Evolutionary conservation across 2,329 filamentous ascomycete species (phyloP).

Genomic region (Penicillium sp.): DNA sequence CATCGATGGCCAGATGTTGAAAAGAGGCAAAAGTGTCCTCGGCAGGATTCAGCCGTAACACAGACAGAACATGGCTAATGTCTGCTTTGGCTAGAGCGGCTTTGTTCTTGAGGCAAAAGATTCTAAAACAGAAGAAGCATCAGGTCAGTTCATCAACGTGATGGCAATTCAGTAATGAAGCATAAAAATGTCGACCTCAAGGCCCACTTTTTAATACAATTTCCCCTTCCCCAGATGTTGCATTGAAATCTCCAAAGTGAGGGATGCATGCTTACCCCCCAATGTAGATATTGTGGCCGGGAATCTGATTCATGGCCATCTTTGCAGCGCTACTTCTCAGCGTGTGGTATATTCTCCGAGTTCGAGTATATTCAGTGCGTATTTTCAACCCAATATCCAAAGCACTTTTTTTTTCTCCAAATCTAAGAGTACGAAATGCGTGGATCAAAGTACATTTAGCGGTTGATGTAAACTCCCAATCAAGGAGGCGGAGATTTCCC

Average conservation of each 20-base stretch:
- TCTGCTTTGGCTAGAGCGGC: constrained; percentile 63
- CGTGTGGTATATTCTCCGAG: not conserved
- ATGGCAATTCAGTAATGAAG: not conserved
- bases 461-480: constrained; percentile 5
- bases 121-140: constrained; percentile 45
- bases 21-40: constrained; percentile 56
- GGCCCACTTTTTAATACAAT: constrained; percentile 3
- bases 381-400: not conserved
- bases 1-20: constrained; percentile 70
- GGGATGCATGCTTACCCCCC: constrained; percentile 56
- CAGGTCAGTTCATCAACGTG: constrained; percentile 6
- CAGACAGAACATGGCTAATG: constrained; percentile 88
- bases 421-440: not conserved
- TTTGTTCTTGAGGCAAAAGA: constrained; percentile 71
- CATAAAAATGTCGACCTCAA: not conserved
- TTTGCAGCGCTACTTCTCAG: not conserved
- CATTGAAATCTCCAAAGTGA: not conserved
- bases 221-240: not conserved
- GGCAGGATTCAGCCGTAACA: constrained; percentile 58
- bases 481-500: constrained; percentile 15
- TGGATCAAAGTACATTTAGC: not conserved
- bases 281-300: constrained; percentile 67
- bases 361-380: not conserved
- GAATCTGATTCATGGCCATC: constrained; percentile 57
- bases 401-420: not conserved